Conservation (phyloP, 208 protist genomes). For the Trypanosoma caninum region DNA sequence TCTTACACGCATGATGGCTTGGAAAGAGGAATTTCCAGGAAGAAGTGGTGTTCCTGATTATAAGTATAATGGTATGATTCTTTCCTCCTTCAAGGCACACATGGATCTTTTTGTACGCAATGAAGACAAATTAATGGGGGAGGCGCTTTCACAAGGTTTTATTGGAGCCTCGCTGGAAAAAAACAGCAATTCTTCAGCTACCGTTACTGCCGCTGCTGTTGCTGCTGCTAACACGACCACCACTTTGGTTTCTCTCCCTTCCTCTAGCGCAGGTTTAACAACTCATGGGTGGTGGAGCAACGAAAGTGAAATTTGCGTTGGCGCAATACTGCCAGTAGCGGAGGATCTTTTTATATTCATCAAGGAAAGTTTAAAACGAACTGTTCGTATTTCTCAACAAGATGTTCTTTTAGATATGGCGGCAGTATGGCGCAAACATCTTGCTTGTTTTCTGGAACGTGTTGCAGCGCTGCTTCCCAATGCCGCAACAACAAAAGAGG, state of each 20-base stretch:
- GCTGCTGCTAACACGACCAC: neutral
- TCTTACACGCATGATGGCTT: constrained; percentile 75
- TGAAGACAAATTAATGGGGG: constrained; percentile 80
- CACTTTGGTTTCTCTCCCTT: neutral
- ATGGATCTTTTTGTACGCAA: constrained; percentile 80
- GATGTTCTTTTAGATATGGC: constrained; percentile 87
- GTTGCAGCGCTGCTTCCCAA: constrained; percentile 39
- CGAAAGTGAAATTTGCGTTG: constrained; percentile 48
- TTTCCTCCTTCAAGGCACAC: constrained; percentile 78
- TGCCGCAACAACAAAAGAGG: constrained; percentile 37
- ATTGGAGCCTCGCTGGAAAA: constrained; percentile 35
- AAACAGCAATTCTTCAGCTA: constrained; percentile 7
- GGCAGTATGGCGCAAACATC: constrained; percentile 72
- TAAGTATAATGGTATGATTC: constrained; percentile 79
- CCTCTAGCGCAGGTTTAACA: neutral
- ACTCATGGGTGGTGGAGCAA: constrained; percentile 61
- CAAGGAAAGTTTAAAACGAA: constrained; percentile 82
- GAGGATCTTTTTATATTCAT: constrained; percentile 92
- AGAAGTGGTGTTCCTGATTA: constrained; percentile 63
- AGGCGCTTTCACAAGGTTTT: constrained; percentile 77
- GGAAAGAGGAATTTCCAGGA: constrained; percentile 71
- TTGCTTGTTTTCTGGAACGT: constrained; percentile 51
- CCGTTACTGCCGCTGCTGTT: neutral
- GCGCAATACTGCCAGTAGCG: constrained; percentile 67
- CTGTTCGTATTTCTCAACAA: constrained; percentile 79